Evolutionary conservation across 306 rosid species (phyloP), one percentile per base, ranked within the genome.

Genomic region (Datisca glomerata): DNA sequence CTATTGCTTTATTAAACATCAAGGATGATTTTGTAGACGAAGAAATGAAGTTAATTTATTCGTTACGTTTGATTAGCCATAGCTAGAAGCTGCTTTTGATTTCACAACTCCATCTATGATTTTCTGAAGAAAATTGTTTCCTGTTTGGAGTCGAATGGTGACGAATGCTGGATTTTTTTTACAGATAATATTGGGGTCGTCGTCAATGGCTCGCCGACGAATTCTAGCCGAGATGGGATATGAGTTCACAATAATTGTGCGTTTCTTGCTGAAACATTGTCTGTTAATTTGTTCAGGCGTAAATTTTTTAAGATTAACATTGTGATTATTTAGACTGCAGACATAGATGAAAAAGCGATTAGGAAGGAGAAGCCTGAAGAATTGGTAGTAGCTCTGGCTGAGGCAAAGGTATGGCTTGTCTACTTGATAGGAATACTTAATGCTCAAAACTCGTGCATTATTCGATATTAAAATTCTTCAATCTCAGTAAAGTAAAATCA

Each of bases 211-310:
- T 43, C 95, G 95, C 21, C 70, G 59, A 38, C 60, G 64, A 22
- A 78, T 89, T 70, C 80, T 89, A 8, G 45, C 71, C 31, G 95
- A 83, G 55, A 77, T 89, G 93, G 97, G 97, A 45, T 74, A 72
- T 18, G 79, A 75, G 41, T 89, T 89, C 66, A 57, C 71, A 12
- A 27, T 80, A 63, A 36, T 74, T 76, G 97, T 89, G 79, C 44
- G 44, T 19, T 37, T 49, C 49, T 7, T 37, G 8, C 22, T 41
- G 24, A 7, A 18, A n/a, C 11, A 12, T 60, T 43, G 16, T 34
- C 8, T 35, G 8, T 35, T 25, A 23, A 14, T 45, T 54, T 31
- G 49, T 45, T 57, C 25, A 29, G 17, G 54, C 14, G 62, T 28
- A 18, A 49, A 32, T 3, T 51, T 41, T 47, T 24, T 38, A 41